Evolutionary conservation across 2,329 filamentous ascomycete species (phyloP).

Genomic region (Sporothrix brasiliensis): DNA sequence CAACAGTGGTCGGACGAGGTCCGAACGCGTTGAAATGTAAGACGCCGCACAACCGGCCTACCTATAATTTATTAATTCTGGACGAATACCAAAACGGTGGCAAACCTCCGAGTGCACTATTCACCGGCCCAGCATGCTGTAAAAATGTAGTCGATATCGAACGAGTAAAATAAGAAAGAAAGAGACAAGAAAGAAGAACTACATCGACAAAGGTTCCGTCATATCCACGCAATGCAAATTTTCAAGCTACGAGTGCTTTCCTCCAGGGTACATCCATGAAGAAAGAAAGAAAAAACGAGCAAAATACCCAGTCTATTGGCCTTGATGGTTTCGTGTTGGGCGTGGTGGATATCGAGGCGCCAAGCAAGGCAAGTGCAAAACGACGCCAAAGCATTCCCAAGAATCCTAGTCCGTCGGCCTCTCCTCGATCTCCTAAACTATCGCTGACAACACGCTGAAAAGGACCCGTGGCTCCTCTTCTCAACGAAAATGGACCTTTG

Average conservation of each 20-base stretch:
- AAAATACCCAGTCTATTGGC: neutral
- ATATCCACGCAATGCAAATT: neutral
- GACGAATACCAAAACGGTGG: neutral
- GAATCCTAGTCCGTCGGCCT: no score
- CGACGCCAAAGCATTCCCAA: no score
- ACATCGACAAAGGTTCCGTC: neutral
- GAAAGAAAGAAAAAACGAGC: neutral
- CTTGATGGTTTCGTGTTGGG: neutral
- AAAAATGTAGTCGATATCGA: no score
- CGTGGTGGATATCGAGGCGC: neutral
- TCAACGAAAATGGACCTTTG: neutral
- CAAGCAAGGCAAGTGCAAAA: neutral
- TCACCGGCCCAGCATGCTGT: neutral
- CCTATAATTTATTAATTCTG: no score
- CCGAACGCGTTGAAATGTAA: neutral
- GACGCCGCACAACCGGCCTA: no score
- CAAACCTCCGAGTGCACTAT: neutral
- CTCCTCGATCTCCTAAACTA: no score
- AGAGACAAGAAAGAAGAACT: neutral
- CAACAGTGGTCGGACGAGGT: conserved; percentile 13
- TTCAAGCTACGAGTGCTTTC: neutral
- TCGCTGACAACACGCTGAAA: no score
- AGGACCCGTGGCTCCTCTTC: no score
- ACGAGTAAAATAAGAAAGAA: neutral
- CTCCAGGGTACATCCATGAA: conserved; percentile 9